These are phyloP conservation scores for Thymus mandschuricus DNA, from an alignment of 257 asterid genomes.

Conservation along the genomic window DNA sequence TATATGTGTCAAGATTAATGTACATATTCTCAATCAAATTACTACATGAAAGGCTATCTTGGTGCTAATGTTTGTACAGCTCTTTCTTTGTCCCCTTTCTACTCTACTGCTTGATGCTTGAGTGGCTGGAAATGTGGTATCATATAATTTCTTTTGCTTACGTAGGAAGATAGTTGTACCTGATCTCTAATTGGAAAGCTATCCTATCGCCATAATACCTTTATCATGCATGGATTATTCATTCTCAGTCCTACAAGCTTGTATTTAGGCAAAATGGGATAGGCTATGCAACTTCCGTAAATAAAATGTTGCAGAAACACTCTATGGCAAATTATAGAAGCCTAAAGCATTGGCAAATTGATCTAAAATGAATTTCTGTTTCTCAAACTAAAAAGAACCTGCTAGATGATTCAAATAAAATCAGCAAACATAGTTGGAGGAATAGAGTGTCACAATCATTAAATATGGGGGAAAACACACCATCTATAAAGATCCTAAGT, in stretches of 20 bases:
- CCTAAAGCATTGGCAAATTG: conserved; percentile 2
- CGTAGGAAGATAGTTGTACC: neutral
- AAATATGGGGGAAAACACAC: neutral
- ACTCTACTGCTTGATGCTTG: neutral
- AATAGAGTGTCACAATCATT: neutral
- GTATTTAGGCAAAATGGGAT: neutral
- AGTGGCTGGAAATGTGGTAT: neutral
- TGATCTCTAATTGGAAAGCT: neutral
- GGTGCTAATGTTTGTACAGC: neutral
- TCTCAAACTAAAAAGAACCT: neutral
- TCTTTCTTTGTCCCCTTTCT: neutral
- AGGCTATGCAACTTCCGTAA: neutral
- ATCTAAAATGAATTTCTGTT: neutral
- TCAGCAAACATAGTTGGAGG: conserved; percentile 13
- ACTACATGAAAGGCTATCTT: neutral
- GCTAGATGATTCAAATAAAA: conserved; percentile 7
- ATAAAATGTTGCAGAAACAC: neutral
- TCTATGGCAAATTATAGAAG: neutral
- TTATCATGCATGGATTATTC: conserved; percentile 10
- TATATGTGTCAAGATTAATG: neutral
- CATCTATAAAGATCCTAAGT: neutral
- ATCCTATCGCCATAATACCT: conserved; percentile 10
- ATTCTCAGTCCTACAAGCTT: neutral
- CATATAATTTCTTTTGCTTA: neutral
- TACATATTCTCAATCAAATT: neutral